These are phyloP conservation scores for Mortierella sp. DNA, from an alignment of 371 early-diverging fungal species.

Conservation along the genomic window DNA sequence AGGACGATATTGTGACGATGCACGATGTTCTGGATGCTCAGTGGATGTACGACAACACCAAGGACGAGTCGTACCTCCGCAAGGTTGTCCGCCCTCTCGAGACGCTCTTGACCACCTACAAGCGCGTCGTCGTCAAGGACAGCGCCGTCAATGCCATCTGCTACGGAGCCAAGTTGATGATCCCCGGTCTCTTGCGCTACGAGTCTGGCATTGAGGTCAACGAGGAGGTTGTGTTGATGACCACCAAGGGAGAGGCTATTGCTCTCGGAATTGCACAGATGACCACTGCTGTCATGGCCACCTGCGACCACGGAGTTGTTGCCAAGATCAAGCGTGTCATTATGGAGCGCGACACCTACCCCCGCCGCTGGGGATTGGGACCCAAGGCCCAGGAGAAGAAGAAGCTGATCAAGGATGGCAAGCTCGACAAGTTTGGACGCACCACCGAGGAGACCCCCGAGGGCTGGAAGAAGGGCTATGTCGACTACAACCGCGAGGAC, in stretches of 20 bases:
- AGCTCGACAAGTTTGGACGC: slow-evolving; percentile 96
- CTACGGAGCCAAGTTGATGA: slow-evolving; percentile 99
- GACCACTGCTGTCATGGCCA: slow-evolving; percentile 97
- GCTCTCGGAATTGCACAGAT: slow-evolving; percentile 98
- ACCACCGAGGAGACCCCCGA: slow-evolving; percentile 85
- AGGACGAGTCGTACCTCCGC: slow-evolving; percentile 96
- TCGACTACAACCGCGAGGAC: slow-evolving; percentile 70
- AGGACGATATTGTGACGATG: slow-evolving; percentile 98
- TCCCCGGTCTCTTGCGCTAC: slow-evolving; percentile 98
- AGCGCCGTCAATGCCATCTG: slow-evolving; percentile 99
- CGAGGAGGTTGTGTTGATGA: slow-evolving; percentile 98
- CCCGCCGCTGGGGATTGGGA: slow-evolving; percentile 98
- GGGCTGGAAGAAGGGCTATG: slow-evolving; percentile 78
- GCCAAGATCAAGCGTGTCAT: slow-evolving; percentile 99
- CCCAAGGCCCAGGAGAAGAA: slow-evolving; percentile 97
- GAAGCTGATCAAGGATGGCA: slow-evolving; percentile 96
- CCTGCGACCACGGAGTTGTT: slow-evolving; percentile 95
- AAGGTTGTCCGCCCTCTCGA: slow-evolving; percentile 98
- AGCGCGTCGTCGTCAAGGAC: slow-evolving; percentile 99
- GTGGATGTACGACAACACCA: slow-evolving; percentile 97
- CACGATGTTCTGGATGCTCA: slow-evolving; percentile 99
- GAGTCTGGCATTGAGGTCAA: slow-evolving; percentile 97
- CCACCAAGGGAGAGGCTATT: slow-evolving; percentile 99
- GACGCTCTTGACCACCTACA: slow-evolving; percentile 94
- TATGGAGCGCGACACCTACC: slow-evolving; percentile 99